These are phyloP conservation scores for Anaeromyces robustus DNA, from an alignment of 192 early-diverging fungal genomes.

Conservation along the genomic window DNA sequence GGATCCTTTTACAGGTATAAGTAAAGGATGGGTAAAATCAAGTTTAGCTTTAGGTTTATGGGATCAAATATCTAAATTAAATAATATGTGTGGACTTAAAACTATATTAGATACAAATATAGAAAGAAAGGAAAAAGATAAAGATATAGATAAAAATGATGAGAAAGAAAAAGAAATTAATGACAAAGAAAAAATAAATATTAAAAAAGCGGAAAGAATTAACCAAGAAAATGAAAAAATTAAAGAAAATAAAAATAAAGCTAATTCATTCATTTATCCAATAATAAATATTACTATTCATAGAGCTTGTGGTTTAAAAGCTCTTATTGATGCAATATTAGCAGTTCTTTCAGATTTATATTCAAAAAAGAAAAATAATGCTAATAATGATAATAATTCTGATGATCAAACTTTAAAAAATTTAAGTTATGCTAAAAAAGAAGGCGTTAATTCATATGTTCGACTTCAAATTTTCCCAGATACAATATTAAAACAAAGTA, in stretches of 20 bases:
- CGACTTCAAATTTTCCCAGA: neutral
- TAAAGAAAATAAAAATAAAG: neutral
- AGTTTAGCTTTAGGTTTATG: neutral
- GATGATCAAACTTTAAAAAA: neutral
- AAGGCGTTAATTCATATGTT: neutral
- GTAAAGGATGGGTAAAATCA: neutral
- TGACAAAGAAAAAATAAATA: neutral
- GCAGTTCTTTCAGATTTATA: neutral
- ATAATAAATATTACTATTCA: neutral
- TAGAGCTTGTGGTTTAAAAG: neutral
- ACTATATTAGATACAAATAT: too few relatives aligned
- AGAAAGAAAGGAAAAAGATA: too few relatives aligned
- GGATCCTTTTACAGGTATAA: neutral
- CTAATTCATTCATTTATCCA: too few relatives aligned
- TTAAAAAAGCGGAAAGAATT: too few relatives aligned
- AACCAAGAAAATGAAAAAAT: neutral
- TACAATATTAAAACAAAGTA: neutral
- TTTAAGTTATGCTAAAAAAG: neutral
- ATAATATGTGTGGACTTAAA: neutral
- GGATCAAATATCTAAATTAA: neutral
- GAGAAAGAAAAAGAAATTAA: too few relatives aligned
- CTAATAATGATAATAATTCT: neutral
- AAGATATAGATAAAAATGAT: too few relatives aligned
- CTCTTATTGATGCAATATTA: neutral
- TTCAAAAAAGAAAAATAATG: neutral